Conservation (phyloP, 2,329 filamentous ascomycete species). For the Beauveria bassiana region DNA sequence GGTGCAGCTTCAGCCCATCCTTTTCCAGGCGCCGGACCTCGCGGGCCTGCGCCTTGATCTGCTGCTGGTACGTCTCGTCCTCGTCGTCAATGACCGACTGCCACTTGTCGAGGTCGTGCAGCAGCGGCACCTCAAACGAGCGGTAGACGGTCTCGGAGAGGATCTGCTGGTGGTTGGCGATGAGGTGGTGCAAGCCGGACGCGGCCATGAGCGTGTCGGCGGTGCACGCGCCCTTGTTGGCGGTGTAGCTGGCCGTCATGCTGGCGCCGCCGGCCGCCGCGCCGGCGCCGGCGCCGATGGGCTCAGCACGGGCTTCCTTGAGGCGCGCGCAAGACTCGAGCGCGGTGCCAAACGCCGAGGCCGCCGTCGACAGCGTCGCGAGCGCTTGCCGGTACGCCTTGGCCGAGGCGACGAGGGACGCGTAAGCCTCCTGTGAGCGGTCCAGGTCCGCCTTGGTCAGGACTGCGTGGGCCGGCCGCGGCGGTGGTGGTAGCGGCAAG, state of each 20-base stretch:
- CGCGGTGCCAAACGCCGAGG: slow-evolving; percentile 56
- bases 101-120: slow-evolving; percentile 64
- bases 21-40: slow-evolving; percentile 59
- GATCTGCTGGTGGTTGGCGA: slow-evolving; percentile 65
- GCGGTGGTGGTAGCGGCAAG: slow-evolving; percentile 53
- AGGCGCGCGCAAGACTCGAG: slow-evolving; percentile 61
- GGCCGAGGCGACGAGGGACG: slow-evolving; percentile 52
- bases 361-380: slow-evolving; percentile 50
- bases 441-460: slow-evolving; percentile 58
- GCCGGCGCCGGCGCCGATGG: slow-evolving; percentile 30
- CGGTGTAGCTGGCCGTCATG: slow-evolving; percentile 39
- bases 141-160: slow-evolving; percentile 62
- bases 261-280: slow-evolving; percentile 26
- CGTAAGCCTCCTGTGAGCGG: slow-evolving; percentile 53
- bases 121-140: slow-evolving; percentile 58
- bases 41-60: slow-evolving; percentile 44
- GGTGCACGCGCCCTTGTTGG: slow-evolving; percentile 43
- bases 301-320: slow-evolving; percentile 57
- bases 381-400: slow-evolving; percentile 58
- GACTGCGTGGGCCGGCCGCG: slow-evolving; percentile 48
- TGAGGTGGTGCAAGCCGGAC: slow-evolving; percentile 57
- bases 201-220: slow-evolving; percentile 56
- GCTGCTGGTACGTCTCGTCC: slow-evolving; percentile 50
- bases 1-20: slow-evolving; percentile 55
- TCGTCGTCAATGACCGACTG: slow-evolving; percentile 56